Percentiles rank a stretch among this genome's conserved stretches.
phyloP scores from a whole-genome alignment of 805 yeast species.

The Saccharomycodes ludwigii region DNA sequence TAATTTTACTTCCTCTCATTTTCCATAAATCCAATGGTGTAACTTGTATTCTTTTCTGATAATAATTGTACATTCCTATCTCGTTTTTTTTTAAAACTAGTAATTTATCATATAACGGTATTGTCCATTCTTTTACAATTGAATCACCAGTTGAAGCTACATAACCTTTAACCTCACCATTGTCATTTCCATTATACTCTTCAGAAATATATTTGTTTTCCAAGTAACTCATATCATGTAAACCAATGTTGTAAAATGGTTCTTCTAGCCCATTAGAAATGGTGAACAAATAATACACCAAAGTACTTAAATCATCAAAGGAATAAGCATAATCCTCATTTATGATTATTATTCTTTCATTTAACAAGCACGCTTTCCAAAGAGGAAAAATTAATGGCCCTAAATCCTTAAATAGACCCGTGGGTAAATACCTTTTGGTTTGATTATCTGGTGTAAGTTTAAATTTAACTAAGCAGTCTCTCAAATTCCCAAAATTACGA shows the following conservation, averaged over 20 bases:
- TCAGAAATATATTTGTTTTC: no score
- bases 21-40: no score
- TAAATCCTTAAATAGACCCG: slow-evolving; percentile 8
- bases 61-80: no score
- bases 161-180: not conserved
- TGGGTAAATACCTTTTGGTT: not conserved
- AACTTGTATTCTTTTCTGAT: no score
- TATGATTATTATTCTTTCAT: slow-evolving; percentile 18
- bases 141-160: slow-evolving; percentile 6
- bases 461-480: slow-evolving; percentile 8
- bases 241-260: slow-evolving; percentile 15
- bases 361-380: slow-evolving; percentile 21
- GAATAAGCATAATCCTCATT: slow-evolving; percentile 14
- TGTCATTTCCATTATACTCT: no score
- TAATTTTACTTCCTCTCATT: slow-evolving; percentile 4
- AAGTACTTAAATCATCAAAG: slow-evolving; percentile 17
- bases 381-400: slow-evolving; percentile 23
- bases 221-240: no score
- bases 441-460: not conserved
- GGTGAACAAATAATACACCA: slow-evolving; percentile 17
- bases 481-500: slow-evolving; percentile 9
- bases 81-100: no score
- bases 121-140: slow-evolving; percentile 6
- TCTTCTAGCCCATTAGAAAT: no score
- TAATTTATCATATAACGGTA: no score